phyloP scores from a whole-genome alignment of 495 filamentous ascomycete genomes.

The Saxophila tyrrhenica region DNA sequence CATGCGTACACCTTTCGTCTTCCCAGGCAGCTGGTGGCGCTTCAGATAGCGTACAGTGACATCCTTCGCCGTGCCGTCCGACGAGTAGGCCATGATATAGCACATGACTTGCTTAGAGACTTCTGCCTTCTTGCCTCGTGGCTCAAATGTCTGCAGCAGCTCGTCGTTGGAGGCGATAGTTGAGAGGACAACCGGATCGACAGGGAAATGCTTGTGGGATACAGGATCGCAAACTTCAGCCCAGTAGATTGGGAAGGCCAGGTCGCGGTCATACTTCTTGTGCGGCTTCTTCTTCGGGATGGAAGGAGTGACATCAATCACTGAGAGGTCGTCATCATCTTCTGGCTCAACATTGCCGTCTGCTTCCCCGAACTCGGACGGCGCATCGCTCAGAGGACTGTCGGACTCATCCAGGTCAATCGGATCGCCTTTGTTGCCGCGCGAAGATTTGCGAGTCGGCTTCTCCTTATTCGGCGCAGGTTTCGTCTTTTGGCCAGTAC shows the following conservation, averaged over 20 bases:
- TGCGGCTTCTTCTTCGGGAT: slow-evolving; percentile 28
- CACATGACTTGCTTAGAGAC: slow-evolving; percentile 81
- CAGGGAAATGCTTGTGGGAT: slow-evolving; percentile 62
- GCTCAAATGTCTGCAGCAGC: slow-evolving; percentile 64
- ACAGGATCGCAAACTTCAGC: slow-evolving; percentile 74
- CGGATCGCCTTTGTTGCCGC: slow-evolving; percentile 18
- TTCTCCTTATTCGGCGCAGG: background rate
- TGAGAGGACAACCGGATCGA: slow-evolving; percentile 61
- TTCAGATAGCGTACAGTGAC: slow-evolving; percentile 89
- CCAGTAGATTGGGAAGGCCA: slow-evolving; percentile 87
- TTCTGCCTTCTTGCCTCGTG: slow-evolving; percentile 68
- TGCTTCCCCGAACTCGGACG: slow-evolving; percentile 2
- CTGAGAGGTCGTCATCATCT: slow-evolving; percentile 28
- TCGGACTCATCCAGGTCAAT: slow-evolving; percentile 31
- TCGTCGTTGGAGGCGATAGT: slow-evolving; percentile 58
- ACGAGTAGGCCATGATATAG: slow-evolving; percentile 78
- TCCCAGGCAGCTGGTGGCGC: slow-evolving; percentile 70
- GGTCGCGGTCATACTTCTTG: slow-evolving; percentile 53
- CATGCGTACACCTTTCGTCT: slow-evolving; percentile 78
- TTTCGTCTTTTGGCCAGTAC: background rate
- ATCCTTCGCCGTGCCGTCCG: slow-evolving; percentile 85
- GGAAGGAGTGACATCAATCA: slow-evolving; percentile 34
- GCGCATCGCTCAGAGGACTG: slow-evolving; percentile 14
- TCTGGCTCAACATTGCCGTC: background rate
- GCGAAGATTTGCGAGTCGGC: slow-evolving; percentile 7